Evolutionary conservation across 2,329 filamentous ascomycete genomes (phyloP).

Genomic region (Phaeosphaeriaceae sp.): DNA sequence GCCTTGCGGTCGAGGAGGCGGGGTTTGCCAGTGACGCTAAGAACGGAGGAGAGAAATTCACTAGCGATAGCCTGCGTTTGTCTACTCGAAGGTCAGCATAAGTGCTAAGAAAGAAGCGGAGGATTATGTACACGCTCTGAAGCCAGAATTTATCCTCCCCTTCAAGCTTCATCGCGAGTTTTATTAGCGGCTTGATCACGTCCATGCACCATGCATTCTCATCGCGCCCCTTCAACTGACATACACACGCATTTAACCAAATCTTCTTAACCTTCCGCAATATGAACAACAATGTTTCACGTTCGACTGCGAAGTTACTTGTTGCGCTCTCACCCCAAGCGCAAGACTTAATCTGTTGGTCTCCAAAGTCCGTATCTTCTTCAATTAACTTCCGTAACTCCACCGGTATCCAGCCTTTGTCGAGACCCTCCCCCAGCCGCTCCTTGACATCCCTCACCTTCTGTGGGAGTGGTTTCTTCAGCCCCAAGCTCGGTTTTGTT

Average conservation of each 20-base stretch:
- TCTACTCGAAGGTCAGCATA: slow-evolving; percentile 3
- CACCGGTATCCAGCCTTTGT: slow-evolving; percentile 19
- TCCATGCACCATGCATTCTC: slow-evolving; percentile 19
- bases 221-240: slow-evolving; percentile 12
- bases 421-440: slow-evolving; percentile 13
- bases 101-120: background rate
- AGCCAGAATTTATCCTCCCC: slow-evolving; percentile 15
- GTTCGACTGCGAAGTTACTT: slow-evolving; percentile 3
- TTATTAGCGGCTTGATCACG: slow-evolving; percentile 14
- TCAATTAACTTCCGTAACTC: slow-evolving; percentile 12
- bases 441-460: slow-evolving; percentile 18
- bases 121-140: slow-evolving; percentile 8
- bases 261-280: slow-evolving; percentile 17
- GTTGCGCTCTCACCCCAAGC: slow-evolving; percentile 10
- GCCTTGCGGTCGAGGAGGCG: slow-evolving; percentile 25
- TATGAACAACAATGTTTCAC: slow-evolving; percentile 6
- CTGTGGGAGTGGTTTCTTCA: slow-evolving; percentile 11
- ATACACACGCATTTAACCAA: slow-evolving; percentile 1
- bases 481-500: slow-evolving; percentile 16
- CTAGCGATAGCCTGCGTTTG: slow-evolving; percentile 16
- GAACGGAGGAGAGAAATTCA: slow-evolving; percentile 20
- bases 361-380: slow-evolving; percentile 18
- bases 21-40: slow-evolving; percentile 14
- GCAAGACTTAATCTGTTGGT: slow-evolving; percentile 14
- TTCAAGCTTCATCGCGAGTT: slow-evolving; percentile 16